These are phyloP conservation scores for Alternaria novae-zelandiae DNA, from an alignment of 2,329 filamentous ascomycete genomes.

Conservation along the genomic window DNA sequence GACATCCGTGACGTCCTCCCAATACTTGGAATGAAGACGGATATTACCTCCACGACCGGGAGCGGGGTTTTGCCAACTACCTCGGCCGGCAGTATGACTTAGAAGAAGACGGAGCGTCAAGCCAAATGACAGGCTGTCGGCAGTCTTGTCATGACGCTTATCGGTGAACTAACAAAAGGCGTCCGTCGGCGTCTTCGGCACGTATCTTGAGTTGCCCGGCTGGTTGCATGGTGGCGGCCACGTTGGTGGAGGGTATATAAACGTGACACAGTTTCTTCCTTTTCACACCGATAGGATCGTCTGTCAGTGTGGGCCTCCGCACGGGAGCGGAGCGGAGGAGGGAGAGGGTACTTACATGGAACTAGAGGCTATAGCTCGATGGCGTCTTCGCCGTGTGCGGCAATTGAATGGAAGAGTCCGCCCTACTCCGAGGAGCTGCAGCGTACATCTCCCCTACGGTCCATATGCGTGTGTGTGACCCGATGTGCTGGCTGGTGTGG, in stretches of 20 bases:
- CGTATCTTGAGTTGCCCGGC: background rate
- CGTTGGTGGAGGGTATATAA: background rate
- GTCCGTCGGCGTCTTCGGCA: background rate
- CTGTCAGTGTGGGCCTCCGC: background rate
- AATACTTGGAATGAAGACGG: background rate
- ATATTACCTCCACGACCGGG: background rate
- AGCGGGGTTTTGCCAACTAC: background rate
- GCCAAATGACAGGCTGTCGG: background rate
- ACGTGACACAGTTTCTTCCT: background rate
- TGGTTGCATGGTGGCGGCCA: slow-evolving; percentile 1
- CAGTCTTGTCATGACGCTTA: background rate
- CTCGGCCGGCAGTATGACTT: background rate
- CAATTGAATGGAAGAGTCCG: background rate
- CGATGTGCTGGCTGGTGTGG: slow-evolving; percentile 2
- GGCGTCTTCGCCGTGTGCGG: background rate
- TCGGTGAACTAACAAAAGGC: background rate
- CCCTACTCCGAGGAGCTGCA: background rate
- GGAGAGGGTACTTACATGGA: background rate
- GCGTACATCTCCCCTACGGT: background rate
- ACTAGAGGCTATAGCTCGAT: background rate
- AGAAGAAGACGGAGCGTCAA: background rate
- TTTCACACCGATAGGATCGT: background rate
- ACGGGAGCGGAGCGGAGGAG: background rate
- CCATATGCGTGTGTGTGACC: background rate
- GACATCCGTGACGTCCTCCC: background rate